Evolutionary conservation across 345 rosid genomes (phyloP).

Genomic region (Xanthoceras sorbifolium): DNA sequence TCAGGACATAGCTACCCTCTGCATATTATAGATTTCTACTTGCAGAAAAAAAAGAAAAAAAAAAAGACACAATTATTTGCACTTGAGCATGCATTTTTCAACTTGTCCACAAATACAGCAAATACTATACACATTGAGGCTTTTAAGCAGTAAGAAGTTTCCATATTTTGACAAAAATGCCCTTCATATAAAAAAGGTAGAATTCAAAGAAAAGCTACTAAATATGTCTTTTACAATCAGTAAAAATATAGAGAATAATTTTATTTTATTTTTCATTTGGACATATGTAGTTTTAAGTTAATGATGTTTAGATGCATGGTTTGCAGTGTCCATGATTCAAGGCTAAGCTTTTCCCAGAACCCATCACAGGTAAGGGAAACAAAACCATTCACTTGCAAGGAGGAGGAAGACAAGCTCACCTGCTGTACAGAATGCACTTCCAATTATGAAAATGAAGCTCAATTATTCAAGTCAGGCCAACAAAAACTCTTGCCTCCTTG

Average conservation of each 20-base stretch:
- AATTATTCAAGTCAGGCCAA: constrained; percentile 47
- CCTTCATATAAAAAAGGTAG: too few species aligned
- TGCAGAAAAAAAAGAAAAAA: constrained; percentile 14
- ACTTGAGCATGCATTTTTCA: background rate
- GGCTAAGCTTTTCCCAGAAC: constrained; percentile 29
- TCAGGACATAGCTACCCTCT: constrained; percentile 29
- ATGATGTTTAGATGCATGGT: background rate
- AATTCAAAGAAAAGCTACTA: too few species aligned
- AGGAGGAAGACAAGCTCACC: constrained; percentile 52
- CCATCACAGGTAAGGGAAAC: constrained; percentile 50
- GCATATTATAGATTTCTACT: constrained; percentile 22
- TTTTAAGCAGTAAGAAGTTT: background rate
- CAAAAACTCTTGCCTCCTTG: constrained; percentile 65
- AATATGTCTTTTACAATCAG: too few species aligned
- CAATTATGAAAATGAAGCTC: constrained; percentile 73
- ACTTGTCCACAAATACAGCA: background rate
- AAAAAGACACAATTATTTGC: background rate
- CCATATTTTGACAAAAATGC: background rate
- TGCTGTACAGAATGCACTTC: constrained; percentile 77
- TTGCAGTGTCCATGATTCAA: constrained; percentile 56
- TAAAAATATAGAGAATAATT: too few species aligned
- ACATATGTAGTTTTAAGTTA: too few species aligned
- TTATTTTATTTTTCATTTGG: too few species aligned
- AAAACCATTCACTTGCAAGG: constrained; percentile 50
- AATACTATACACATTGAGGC: background rate